These are phyloP conservation scores for Madurella mycetomatis DNA, from an alignment of 2,329 filamentous ascomycete genomes.

Conservation along the genomic window DNA sequence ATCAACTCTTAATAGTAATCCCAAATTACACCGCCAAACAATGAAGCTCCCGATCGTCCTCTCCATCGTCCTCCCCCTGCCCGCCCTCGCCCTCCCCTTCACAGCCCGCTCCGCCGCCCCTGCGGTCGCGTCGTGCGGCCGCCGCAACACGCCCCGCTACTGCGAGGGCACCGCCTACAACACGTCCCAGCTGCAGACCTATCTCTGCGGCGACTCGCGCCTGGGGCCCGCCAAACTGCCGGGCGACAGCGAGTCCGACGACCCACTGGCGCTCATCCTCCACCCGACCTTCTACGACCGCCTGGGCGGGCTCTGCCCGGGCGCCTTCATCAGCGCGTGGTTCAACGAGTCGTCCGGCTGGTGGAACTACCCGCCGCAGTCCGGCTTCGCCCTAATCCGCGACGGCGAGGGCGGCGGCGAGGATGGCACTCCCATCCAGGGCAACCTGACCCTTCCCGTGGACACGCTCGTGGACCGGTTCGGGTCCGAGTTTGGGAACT, in stretches of 20 bases:
- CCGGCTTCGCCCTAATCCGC: constrained; percentile 39
- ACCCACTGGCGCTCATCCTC: constrained; percentile 31
- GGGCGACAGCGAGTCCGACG: constrained; percentile 9
- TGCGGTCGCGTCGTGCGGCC: constrained; percentile 4
- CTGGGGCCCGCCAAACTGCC: constrained; percentile 36
- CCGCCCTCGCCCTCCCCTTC: neutral
- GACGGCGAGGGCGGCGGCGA: constrained; percentile 19
- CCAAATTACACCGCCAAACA: neutral
- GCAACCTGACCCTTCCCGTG: constrained; percentile 36
- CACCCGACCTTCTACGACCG: constrained; percentile 28
- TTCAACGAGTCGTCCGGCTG: constrained; percentile 25
- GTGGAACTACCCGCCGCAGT: constrained; percentile 37
- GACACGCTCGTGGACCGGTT: constrained; percentile 47
- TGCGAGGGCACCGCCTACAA: constrained; percentile 33
- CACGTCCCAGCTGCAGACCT: constrained; percentile 23
- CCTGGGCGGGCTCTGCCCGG: constrained; percentile 29
- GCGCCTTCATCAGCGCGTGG: constrained; percentile 36
- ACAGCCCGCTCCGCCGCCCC: neutral
- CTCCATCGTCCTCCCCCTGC: neutral
- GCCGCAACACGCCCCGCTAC: constrained; percentile 17
- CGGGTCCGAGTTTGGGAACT: constrained; percentile 41
- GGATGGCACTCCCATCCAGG: constrained; percentile 34
- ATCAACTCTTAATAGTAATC: too few species aligned
- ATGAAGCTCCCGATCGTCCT: constrained; percentile 8
- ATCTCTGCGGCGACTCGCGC: constrained; percentile 37